Base-by-base conservation (phyloP, 169 alveolate species). In the Plasmodium cynomolgi region DNA sequence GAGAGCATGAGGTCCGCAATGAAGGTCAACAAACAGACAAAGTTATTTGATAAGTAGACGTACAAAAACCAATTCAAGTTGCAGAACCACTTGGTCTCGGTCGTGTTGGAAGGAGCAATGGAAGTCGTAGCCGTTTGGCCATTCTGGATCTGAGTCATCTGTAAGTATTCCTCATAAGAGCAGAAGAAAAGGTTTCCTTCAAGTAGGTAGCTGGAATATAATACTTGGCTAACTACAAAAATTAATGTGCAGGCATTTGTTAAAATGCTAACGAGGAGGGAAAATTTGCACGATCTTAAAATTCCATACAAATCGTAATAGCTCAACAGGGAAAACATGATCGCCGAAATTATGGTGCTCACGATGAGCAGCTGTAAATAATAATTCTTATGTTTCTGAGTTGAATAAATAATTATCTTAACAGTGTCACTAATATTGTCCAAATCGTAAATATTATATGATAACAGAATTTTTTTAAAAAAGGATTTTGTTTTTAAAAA, bases 81-180 rank as follows among this genome's bases (percentile, higher is more conserved):
- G 34, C 91, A 88, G 39, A 88, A 88, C 94, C 94, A 88, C 9
- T 58, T 81, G 8, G 94, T 88, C 72, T 88, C 94, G 33, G 33
- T 20, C 33, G 33, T 88, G 34, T 88, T 80, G 44, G 90, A 80
- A 13, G 83, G 71, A 26, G 83, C 77, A 80, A 58, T 41, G 34
- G 34, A 2, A 37, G 23, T 31, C 33, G 17, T 50, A 29, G 58
- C 17, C 17, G 74, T 20, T 23, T 79, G 62, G 26, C 31, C 84
- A 37, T 77, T 39, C 1, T 31, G 73, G n/a, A 13, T 84, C 72
- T 62, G 39, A 33, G 13, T n/a, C 29, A 62, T 20, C 33, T 77
- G 71, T 26, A 88, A 20, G 68, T 79, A 88, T 17, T 88, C 90
- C 13, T 88, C 90, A 58, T 88, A 88, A 15, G 94, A 56, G 34